Evolutionary conservation across 192 early-diverging fungal genomes (phyloP), one percentile per base, ranked within the genome.

Genomic region (Podila horticola): DNA sequence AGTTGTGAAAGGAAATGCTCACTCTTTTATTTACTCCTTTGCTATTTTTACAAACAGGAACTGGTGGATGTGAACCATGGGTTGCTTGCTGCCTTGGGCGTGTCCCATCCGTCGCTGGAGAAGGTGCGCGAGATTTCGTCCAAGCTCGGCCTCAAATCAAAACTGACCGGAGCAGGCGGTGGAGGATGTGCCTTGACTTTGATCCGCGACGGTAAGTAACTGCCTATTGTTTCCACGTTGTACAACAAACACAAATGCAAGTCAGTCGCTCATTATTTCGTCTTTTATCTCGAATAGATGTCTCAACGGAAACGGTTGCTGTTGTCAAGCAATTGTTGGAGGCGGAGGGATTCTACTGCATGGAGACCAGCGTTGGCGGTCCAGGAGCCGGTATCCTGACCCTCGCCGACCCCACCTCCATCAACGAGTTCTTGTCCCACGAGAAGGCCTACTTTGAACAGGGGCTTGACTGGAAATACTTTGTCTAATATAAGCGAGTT

Each of bases 131-230:
- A 79, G 15, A 92, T 95, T 20, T 90, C 95, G 0, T 76, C 83
- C 1, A 31, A 71, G n/a, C 75, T 87, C 49, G 88, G 86, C 0
- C 81, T 98, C 71, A 86, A 88, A 34, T 89, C 95, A 22, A 99
- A 99, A 84, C 83, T 99, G 34, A 99, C 98, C 5, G 98, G 98
- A 34, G 96, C 96, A 29, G 97, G 98, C 31, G 98, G 98, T 50
- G 98, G 98, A 64, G 98, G 98, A 15, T 99, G 98, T 82, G 94
- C 94, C 24, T 74, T 99, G 59, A 95, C 94, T 0, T 83, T 94
- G 60, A 74, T 96, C 24, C 88, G 90, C 20, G 82, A 91, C 58
- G 90, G 90, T 91, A 86, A 13, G 41, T 12, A 45, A 2, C 41
- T 45, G 11, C 15, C 12, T 45, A 45, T 45, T 17, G 2, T 45